These are phyloP conservation scores for Ogataea ramenticola DNA, from an alignment of 805 yeast species.

Conservation along the genomic window DNA sequence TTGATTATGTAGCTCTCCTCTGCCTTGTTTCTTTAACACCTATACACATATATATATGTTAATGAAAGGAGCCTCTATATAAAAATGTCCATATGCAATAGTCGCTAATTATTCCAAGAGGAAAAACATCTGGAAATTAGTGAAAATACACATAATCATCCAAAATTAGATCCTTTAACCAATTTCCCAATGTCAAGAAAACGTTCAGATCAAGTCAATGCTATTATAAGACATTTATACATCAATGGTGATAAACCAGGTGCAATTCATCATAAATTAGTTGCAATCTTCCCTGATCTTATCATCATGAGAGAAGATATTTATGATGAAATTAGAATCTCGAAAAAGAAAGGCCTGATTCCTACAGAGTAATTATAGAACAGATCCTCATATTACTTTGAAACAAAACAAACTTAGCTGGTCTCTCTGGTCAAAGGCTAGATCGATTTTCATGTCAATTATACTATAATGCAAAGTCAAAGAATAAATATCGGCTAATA, in stretches of 20 bases:
- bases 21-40: no score
- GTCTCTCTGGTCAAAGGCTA: no score
- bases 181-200: slow-evolving; percentile 53
- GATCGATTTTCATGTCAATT: no score
- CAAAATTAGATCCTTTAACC: slow-evolving; percentile 46
- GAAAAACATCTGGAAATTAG: slow-evolving; percentile 43
- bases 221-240: slow-evolving; percentile 43
- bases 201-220: slow-evolving; percentile 43
- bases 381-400: no score
- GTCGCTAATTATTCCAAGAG: slow-evolving; percentile 47
- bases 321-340: slow-evolving; percentile 49
- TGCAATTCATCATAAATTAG: slow-evolving; percentile 43
- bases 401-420: no score
- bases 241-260: slow-evolving; percentile 50
- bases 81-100: slow-evolving; percentile 55
- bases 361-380: slow-evolving; percentile 20
- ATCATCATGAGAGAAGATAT: slow-evolving; percentile 51
- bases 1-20: no score
- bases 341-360: slow-evolving; percentile 38
- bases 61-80: no score
- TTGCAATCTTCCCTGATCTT: slow-evolving; percentile 44
- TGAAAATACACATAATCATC: slow-evolving; percentile 52
- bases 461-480: no score
- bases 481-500: no score
- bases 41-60: no score